Evolutionary conservation across 192 early-diverging fungal species (phyloP), one percentile per base, ranked within the genome.

Genomic region (Globomyces pollinis-pini): DNA sequence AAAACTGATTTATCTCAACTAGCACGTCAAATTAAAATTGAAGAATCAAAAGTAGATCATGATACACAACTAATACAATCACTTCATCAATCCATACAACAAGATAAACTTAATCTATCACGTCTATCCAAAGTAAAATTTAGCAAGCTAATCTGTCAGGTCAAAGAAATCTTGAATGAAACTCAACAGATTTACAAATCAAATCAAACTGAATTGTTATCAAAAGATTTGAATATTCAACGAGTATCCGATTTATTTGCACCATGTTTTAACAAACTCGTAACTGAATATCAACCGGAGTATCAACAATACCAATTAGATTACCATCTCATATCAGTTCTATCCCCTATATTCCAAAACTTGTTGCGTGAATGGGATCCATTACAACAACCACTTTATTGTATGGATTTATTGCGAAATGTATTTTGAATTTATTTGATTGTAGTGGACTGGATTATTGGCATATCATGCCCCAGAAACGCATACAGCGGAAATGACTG

Each of bases 1-100:
- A 72, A 79, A 38, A 61, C 74, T 11, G 86, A 91, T 66, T 56
- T 93, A 24, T 71, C 88, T 47, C 77, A 86, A 34, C 38, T 86
- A 13, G 65, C 76, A 1, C 59, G 79, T 26, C 78, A 84, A 47
- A 69, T 77, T 42, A 72, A 74, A 39, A 67, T 79, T 0, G 80
- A 83, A 30, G 44, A 47, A 24, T 26, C 28, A 2, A 47, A 47
- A 47, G 44, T 24, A 9, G n/a, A n/a, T n/a, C n/a, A n/a, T n/a
- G n/a, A n/a, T n/a, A 47, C 44, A 26, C 21, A 47, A 47, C 23
- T 26, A 7, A 2, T 47, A 3, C 21, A 26, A 9, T 20, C 44
- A 26, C 8, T 26, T 9, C 44, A 47, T 26, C 8, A 47, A 47
- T n/a, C n/a, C n/a, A n/a, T n/a, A n/a, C n/a, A n/a, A n/a, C n/a